Evolutionary conservation across 1,284 basidiomycete genomes (phyloP).

Genomic region (Ustilago bromivora): DNA sequence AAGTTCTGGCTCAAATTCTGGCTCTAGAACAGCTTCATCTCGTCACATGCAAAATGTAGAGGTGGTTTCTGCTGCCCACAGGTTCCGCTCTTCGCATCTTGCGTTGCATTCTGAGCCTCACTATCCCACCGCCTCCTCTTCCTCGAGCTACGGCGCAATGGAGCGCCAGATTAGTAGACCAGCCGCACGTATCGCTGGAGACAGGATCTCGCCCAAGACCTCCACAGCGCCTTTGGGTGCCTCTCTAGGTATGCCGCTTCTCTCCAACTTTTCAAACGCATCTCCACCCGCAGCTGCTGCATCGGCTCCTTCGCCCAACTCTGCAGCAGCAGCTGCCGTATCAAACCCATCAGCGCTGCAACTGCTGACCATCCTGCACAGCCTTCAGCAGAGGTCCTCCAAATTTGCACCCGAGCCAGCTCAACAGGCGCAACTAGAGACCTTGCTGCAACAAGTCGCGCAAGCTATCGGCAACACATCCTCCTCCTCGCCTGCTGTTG

Average conservation of each 20-base stretch:
- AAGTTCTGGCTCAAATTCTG: constrained; percentile 8
- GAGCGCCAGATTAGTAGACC: constrained; percentile 35
- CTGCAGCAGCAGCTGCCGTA: constrained; percentile 24
- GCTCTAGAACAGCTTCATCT: constrained; percentile 12
- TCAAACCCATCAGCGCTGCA: constrained; percentile 42
- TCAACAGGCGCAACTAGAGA: constrained; percentile 49
- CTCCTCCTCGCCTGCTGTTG: constrained; percentile 17
- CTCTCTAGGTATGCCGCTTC: constrained; percentile 20
- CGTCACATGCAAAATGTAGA: constrained; percentile 13
- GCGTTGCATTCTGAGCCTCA: constrained; percentile 46
- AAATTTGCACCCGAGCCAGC: constrained; percentile 49
- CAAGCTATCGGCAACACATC: constrained; percentile 31
- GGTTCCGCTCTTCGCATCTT: constrained; percentile 31
- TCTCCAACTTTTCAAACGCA: constrained; percentile 19
- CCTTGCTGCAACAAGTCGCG: constrained; percentile 40
- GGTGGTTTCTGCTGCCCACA: constrained; percentile 18
- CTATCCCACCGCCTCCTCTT: constrained; percentile 37
- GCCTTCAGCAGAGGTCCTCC: constrained; percentile 45
- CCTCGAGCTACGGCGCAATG: constrained; percentile 23
- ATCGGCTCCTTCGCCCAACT: constrained; percentile 15
- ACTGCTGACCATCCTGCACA: constrained; percentile 45
- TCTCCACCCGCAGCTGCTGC: constrained; percentile 13
- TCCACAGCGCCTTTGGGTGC: constrained; percentile 15
- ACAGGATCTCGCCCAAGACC: constrained; percentile 32
- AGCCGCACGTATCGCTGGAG: constrained; percentile 16